Evolutionary conservation across 2,329 filamentous ascomycete species (phyloP).

Genomic region (Calonectria pteridis): DNA sequence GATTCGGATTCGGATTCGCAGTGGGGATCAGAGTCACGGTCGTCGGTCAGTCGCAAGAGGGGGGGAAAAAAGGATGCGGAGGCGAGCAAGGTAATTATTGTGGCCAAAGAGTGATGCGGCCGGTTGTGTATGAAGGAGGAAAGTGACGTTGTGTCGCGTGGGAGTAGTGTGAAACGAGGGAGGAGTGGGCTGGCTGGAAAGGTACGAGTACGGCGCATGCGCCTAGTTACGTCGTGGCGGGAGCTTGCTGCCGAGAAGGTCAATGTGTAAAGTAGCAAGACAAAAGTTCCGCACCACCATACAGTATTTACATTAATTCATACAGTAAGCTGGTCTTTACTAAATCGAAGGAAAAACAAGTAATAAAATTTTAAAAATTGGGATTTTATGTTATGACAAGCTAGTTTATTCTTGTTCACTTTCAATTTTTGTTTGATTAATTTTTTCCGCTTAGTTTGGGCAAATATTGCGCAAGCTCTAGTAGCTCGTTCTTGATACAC

Average conservation of each 20-base stretch:
- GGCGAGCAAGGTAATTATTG: constrained; percentile 31
- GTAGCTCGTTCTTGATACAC: not conserved
- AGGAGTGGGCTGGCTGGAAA: constrained; percentile 21
- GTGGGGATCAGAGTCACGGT: constrained; percentile 9
- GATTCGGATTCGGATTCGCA: constrained; percentile 22
- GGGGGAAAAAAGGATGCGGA: constrained; percentile 13
- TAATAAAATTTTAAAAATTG: not conserved
- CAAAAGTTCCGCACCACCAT: not conserved
- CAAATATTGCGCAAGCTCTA: not conserved
- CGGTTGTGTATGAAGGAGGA: not conserved
- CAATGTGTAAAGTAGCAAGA: not conserved
- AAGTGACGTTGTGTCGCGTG: constrained; percentile 14
- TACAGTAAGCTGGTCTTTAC: not conserved
- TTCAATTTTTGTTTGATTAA: not conserved
- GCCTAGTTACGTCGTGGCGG: constrained; percentile 31
- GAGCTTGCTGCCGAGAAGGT: constrained; percentile 29
- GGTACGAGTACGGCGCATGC: constrained; percentile 30
- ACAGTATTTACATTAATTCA: not conserved
- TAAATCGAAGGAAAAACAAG: not conserved
- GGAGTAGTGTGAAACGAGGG: constrained; percentile 16
- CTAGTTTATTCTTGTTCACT: not conserved
- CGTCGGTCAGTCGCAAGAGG: constrained; percentile 15
- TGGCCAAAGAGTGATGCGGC: constrained; percentile 8
- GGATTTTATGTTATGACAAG: not conserved
- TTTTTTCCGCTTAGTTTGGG: not conserved